Conservation (phyloP, 2,329 filamentous ascomycete species). For the Helminthosporium solani region DNA sequence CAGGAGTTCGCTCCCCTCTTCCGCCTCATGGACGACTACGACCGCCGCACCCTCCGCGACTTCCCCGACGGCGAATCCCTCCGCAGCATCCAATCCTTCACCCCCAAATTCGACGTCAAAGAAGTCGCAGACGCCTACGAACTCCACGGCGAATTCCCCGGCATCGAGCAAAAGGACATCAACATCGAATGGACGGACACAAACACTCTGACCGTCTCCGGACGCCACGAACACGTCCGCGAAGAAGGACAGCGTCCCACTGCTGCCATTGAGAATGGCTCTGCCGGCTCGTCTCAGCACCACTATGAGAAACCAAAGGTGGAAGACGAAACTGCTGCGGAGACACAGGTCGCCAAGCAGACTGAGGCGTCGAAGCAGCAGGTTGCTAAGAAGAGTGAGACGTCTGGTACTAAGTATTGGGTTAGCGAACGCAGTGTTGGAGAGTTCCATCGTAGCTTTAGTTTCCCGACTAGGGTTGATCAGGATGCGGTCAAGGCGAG, state of each 20-base stretch:
- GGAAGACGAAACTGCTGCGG: constrained; percentile 53
- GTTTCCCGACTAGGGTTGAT: constrained; percentile 59
- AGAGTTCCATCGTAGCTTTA: constrained; percentile 60
- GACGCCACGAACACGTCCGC: constrained; percentile 65
- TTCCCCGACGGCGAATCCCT: constrained; percentile 2
- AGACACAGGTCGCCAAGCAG: constrained; percentile 31
- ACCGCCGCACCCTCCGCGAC: constrained; percentile 37
- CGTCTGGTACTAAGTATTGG: constrained; percentile 62
- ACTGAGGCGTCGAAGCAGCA: constrained; percentile 37
- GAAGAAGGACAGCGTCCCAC: constrained; percentile 56
- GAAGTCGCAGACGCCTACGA: constrained; percentile 70
- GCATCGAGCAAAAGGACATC: constrained; percentile 71
- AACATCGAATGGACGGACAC: constrained; percentile 76
- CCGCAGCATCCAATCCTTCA: constrained; percentile 58
- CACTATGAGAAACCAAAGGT: constrained; percentile 58
- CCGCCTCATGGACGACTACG: constrained; percentile 52
- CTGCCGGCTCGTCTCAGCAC: no score
- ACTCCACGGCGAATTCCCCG: constrained; percentile 77
- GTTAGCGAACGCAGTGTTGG: constrained; percentile 60
- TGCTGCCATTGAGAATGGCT: constrained; percentile 47
- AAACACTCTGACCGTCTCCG: constrained; percentile 70
- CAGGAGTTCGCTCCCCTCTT: constrained; percentile 48
- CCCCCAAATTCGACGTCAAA: constrained; percentile 75
- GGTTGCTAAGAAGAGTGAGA: constrained; percentile 42
- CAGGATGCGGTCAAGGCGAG: constrained; percentile 62